Conservation (phyloP, 1,284 basidiomycete species). For the Inonotus obliquus region DNA sequence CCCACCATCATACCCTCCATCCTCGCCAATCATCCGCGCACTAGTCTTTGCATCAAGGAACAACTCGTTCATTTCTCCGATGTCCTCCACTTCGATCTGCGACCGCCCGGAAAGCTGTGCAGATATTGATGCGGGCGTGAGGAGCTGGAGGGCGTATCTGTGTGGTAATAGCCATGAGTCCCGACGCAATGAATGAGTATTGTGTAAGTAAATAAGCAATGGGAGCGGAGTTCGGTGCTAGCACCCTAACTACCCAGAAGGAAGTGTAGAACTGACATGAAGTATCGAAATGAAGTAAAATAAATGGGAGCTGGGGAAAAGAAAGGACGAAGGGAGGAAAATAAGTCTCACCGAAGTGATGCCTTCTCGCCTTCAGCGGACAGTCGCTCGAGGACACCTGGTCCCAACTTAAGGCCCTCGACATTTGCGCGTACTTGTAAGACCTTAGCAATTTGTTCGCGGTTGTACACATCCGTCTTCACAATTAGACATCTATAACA, state of each 20-base stretch:
- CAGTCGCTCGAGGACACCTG: slow-evolving; percentile 77
- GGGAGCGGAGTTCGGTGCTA: not conserved
- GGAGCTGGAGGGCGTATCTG: slow-evolving; percentile 89
- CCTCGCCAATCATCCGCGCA: slow-evolving; percentile 48
- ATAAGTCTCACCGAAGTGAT: slow-evolving; percentile 66
- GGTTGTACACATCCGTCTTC: slow-evolving; percentile 82
- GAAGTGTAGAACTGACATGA: not conserved
- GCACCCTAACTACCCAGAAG: not conserved
- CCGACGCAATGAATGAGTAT: not conserved
- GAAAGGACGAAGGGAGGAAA: slow-evolving; percentile 3
- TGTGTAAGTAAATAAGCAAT: not conserved
- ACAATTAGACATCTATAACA: slow-evolving; percentile 85
- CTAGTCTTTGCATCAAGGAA: slow-evolving; percentile 93
- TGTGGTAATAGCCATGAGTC: not conserved
- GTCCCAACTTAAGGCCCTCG: slow-evolving; percentile 78
- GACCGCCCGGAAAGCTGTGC: slow-evolving; percentile 71
- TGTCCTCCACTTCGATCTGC: slow-evolving; percentile 83
- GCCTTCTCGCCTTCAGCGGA: slow-evolving; percentile 81
- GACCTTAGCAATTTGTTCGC: slow-evolving; percentile 85
- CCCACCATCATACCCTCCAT: slow-evolving; percentile 38
- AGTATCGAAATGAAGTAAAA: not conserved
- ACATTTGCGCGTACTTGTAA: slow-evolving; percentile 82
- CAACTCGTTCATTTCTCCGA: slow-evolving; percentile 87
- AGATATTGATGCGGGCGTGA: slow-evolving; percentile 91
- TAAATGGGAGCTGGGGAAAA: slow-evolving; percentile 6